Conservation (phyloP, 2,329 filamentous ascomycete genomes). For the Fusarium nisikadoi region DNA sequence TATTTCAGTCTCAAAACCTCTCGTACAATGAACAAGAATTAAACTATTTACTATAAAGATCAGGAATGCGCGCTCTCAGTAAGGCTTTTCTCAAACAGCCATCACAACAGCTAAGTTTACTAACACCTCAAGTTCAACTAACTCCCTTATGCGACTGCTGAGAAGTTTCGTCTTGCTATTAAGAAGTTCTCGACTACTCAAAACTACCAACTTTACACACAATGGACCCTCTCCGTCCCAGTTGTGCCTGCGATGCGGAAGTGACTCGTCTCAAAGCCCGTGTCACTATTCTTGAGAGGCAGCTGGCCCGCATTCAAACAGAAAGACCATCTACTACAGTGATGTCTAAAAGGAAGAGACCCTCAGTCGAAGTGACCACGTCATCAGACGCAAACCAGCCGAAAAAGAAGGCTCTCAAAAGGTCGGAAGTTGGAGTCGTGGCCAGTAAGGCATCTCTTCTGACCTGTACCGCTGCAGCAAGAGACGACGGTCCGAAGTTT, state of each 20-base stretch:
- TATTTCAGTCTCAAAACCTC: fast-evolving
- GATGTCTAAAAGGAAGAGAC: background rate
- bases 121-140: fast-evolving
- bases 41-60: fast-evolving
- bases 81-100: too few species aligned
- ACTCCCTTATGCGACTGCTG: background rate
- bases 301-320: fast-evolving
- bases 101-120: background rate
- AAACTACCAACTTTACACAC: fast-evolving
- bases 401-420: background rate
- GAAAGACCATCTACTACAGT: fast-evolving
- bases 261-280: background rate
- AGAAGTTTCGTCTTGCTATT: background rate
- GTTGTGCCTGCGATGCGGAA: fast-evolving
- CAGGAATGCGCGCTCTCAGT: fast-evolving
- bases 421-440: background rate
- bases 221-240: background rate
- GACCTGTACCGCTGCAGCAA: background rate
- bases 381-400: background rate
- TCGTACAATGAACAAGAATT: too few species aligned
- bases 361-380: background rate
- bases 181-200: background rate
- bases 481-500: background rate
- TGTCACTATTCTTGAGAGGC: background rate
- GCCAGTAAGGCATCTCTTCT: background rate